Evolutionary conservation across 768 basidiomycete species (phyloP).

Genomic region (Dentipellis fragilis): DNA sequence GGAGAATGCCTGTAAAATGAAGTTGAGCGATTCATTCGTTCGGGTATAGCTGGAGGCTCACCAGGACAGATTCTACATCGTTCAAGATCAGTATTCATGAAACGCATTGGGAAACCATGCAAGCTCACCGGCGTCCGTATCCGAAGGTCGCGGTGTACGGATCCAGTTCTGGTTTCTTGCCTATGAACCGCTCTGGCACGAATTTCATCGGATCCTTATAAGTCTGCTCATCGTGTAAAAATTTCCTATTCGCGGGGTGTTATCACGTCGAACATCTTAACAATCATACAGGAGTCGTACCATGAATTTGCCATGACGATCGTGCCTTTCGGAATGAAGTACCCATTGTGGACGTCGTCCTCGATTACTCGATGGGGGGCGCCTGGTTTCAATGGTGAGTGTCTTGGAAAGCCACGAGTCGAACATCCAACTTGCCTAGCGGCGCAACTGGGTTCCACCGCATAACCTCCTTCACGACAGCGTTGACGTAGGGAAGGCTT

Average conservation of each 20-base stretch:
- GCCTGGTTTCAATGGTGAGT: background rate
- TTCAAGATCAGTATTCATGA: too few species aligned
- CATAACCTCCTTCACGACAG: slow-evolving; percentile 16
- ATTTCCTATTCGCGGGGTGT: slow-evolving; percentile 12
- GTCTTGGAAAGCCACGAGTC: background rate
- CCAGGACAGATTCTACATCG: slow-evolving; percentile 2
- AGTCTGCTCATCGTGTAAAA: slow-evolving; percentile 21
- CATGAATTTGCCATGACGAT: slow-evolving; percentile 6
- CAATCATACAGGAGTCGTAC: background rate
- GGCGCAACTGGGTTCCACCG: slow-evolving; percentile 2
- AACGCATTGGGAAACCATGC: too few species aligned
- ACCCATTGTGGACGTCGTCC: slow-evolving; percentile 8
- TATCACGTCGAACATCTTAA: background rate
- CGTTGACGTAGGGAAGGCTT: slow-evolving; percentile 21
- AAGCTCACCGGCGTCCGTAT: background rate
- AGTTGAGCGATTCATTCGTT: background rate
- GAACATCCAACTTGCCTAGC: background rate
- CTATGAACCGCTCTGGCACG: background rate
- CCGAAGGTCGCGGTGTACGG: background rate
- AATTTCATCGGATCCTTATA: slow-evolving; percentile 22
- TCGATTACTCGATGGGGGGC: background rate
- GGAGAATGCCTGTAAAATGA: background rate
- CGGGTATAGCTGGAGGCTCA: background rate
- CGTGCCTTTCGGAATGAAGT: slow-evolving; percentile 10
- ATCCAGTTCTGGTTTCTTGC: background rate